Evolutionary conservation across 441 rosid species (phyloP).

Genomic region (Iberis amara): DNA sequence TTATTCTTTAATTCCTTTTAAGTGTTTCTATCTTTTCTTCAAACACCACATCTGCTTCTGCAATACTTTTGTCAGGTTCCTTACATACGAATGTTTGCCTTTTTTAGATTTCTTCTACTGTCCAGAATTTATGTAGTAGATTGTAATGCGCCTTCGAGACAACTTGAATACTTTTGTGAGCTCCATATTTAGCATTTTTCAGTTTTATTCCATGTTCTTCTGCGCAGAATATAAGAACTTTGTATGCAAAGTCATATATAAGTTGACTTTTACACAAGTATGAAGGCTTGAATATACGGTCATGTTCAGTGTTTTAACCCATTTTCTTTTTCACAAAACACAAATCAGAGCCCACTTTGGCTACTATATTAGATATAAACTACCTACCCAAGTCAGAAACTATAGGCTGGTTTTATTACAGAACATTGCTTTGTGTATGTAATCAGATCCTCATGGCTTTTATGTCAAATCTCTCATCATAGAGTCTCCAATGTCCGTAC

Average conservation of each 20-base stretch:
- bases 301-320: not conserved
- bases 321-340: not conserved
- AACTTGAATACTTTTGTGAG: too few relatives aligned
- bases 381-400: not conserved
- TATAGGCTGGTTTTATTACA: slow-evolving; percentile 20
- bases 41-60: slow-evolving; percentile 22
- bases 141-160: slow-evolving; percentile 1
- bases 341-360: slow-evolving; percentile 6
- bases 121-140: not conserved
- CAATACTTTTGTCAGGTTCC: slow-evolving; percentile 19
- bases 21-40: too few relatives aligned
- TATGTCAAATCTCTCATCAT: slow-evolving; percentile 70
- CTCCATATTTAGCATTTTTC: too few relatives aligned
- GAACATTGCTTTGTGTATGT: not conserved
- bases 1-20: too few relatives aligned
- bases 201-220: too few relatives aligned
- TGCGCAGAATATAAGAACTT: not conserved
- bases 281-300: slow-evolving; percentile 7
- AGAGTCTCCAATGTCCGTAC: slow-evolving; percentile 72
- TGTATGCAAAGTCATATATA: not conserved
- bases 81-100: slow-evolving; percentile 1
- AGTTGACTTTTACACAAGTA: not conserved
- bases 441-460: slow-evolving; percentile 57
- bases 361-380: not conserved
- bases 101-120: slow-evolving; percentile 13